Percentiles rank a stretch among this genome's conserved stretches.
Conservation (phyloP, 2,329 filamentous ascomycete species). For the Colletotrichum eleusines region DNA sequence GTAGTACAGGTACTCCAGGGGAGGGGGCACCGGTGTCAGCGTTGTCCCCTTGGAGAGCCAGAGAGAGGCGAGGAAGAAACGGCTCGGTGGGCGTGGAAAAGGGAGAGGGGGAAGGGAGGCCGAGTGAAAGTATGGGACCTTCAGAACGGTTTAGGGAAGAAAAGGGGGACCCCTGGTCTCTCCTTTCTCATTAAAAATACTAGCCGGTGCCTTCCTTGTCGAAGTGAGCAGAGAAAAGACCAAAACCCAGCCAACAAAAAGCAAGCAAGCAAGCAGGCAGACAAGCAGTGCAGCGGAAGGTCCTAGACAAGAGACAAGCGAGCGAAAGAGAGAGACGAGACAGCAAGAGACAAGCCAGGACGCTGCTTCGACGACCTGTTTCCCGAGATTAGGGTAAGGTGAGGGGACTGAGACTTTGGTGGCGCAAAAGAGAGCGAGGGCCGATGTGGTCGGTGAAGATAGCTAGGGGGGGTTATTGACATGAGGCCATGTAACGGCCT, state of each 20-base stretch:
- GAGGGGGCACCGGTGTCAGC: conserved; percentile 24
- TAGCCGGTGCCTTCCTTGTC: conserved; percentile 30
- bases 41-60: neutral
- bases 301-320: neutral
- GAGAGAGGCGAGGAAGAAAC: conserved; percentile 1
- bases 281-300: conserved; percentile 10
- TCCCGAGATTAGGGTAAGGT: conserved; percentile 8
- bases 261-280: conserved; percentile 9
- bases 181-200: conserved; percentile 34
- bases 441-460: conserved; percentile 12
- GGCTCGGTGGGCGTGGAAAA: neutral
- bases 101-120: conserved; percentile 19
- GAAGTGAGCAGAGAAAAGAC: conserved; percentile 4
- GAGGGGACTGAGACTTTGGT: conserved; percentile 5
- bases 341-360: neutral
- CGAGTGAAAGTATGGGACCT: conserved; percentile 25
- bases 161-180: conserved; percentile 34
- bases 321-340: neutral
- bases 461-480: conserved; percentile 15
- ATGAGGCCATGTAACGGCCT: conserved; percentile 3
- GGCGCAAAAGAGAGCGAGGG: conserved; percentile 29
- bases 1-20: conserved; percentile 35
- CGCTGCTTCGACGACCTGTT: conserved; percentile 2
- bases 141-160: conserved; percentile 37
- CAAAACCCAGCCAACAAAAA: neutral